Percentiles rank a stretch among this genome's conserved stretches.
Evolutionary conservation across 2,329 filamentous ascomycete genomes (phyloP).

Genomic region (Apiospora arundinis): DNA sequence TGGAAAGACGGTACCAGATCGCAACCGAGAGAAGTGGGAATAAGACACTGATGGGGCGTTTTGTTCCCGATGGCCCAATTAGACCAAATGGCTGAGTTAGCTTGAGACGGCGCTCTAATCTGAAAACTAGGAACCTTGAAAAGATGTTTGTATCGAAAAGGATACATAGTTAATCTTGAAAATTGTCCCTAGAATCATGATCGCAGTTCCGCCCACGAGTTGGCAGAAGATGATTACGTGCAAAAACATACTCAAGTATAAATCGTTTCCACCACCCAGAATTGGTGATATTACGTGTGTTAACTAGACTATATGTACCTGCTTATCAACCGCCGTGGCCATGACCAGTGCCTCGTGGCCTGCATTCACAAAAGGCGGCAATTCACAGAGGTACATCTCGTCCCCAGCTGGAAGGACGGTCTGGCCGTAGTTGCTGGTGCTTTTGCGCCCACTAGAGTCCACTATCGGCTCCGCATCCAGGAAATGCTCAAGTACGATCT

Average conservation of each 20-base stretch:
- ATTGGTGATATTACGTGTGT: neutral
- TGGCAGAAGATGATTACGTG: too few species aligned
- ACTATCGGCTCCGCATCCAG: slow-evolving; percentile 16
- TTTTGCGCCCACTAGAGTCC: neutral
- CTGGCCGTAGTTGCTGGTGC: neutral
- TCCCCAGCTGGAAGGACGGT: slow-evolving; percentile 5
- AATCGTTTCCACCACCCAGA: neutral
- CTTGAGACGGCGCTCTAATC: neutral
- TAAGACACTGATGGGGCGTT: slow-evolving; percentile 32
- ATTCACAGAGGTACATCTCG: slow-evolving; percentile 13
- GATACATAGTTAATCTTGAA: too few species aligned
- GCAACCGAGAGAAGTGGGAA: slow-evolving; percentile 34
- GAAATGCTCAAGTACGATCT: slow-evolving; percentile 4
- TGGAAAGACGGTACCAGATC: slow-evolving; percentile 29
- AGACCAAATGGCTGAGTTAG: neutral
- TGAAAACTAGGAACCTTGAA: too few species aligned
- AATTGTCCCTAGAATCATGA: too few species aligned
- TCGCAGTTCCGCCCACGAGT: too few species aligned
- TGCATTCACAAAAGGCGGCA: neutral
- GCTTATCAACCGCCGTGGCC: neutral
- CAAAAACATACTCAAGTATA: too few species aligned
- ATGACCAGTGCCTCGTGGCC: slow-evolving; percentile 1
- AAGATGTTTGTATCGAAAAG: too few species aligned
- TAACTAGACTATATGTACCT: neutral
- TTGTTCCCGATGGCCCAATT: slow-evolving; percentile 27